Conservation (phyloP, 169 alveolate genomes). For the Plasmodium fragile region DNA sequence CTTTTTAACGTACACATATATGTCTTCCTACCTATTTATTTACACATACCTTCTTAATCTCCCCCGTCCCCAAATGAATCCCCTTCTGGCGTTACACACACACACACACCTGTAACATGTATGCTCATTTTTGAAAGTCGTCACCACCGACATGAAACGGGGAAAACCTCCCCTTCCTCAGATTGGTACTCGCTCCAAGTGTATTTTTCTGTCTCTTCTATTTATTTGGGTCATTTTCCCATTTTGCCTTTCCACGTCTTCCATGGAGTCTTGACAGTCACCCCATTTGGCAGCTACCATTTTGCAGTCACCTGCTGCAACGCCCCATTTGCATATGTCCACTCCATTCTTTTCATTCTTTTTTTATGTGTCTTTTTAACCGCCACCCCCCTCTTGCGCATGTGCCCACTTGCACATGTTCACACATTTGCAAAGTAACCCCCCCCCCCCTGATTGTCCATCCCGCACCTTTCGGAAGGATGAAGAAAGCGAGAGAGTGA, state of each 20-base stretch:
- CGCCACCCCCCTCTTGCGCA: neutral
- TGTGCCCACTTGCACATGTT: neutral
- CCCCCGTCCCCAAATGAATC: neutral
- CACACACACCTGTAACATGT: neutral
- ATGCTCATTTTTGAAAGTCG: neutral
- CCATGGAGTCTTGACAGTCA: neutral
- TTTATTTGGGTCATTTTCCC: neutral
- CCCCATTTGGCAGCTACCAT: neutral
- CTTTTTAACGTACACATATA: neutral
- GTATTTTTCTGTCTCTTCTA: neutral
- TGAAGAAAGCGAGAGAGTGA: neutral
- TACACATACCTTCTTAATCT: neutral
- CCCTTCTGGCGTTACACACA: neutral
- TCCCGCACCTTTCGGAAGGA: slow-evolving; percentile 1
- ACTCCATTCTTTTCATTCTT: neutral
- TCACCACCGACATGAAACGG: neutral
- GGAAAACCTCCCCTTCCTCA: neutral
- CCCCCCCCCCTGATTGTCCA: neutral
- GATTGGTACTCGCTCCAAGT: neutral
- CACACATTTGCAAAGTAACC: neutral
- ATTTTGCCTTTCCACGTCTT: neutral
- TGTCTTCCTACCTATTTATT: neutral
- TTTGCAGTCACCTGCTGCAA: neutral
- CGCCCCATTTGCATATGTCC: neutral
- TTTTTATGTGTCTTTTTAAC: neutral